Evolutionary conservation across 2,329 filamentous ascomycete genomes (phyloP).

Genomic region (Fonsecaea multimorphosa): DNA sequence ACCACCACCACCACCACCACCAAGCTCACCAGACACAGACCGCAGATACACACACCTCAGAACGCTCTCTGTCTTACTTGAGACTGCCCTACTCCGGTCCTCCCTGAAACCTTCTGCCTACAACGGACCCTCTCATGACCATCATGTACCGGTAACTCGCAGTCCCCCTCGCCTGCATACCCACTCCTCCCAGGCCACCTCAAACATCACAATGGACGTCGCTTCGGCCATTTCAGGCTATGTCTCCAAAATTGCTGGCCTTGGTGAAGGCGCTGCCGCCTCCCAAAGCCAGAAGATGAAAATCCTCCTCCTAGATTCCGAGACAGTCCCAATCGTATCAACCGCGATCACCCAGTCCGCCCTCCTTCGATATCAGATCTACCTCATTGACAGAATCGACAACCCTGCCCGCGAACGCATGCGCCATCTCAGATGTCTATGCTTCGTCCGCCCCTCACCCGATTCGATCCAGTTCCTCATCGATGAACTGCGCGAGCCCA

Average conservation of each 20-base stretch:
- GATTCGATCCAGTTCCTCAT: conserved; percentile 93
- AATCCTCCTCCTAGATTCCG: conserved; percentile 89
- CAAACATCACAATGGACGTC: conserved; percentile 75
- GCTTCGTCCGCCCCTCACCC: conserved; percentile 88
- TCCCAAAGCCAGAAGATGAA: conserved; percentile 92
- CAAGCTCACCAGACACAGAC: not conserved
- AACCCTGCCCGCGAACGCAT: conserved; percentile 93
- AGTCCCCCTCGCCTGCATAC: not conserved
- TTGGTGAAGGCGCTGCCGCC: conserved; percentile 69
- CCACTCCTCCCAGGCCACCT: not conserved
- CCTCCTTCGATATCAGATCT: conserved; percentile 94
- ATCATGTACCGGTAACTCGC: not conserved
- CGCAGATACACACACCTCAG: not conserved
- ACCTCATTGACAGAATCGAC: conserved; percentile 94
- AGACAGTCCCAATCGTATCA: conserved; percentile 92
- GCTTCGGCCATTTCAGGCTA: conserved; percentile 92
- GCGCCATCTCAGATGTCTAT: conserved; percentile 92
- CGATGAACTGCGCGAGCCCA: conserved; percentile 93
- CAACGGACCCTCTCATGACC: not conserved
- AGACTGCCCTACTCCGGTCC: not conserved
- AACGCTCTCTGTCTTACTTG: not conserved
- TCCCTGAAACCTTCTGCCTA: not conserved
- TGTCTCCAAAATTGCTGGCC: conserved; percentile 92
- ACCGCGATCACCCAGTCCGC: conserved; percentile 95
- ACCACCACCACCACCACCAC: not conserved